Base-by-base conservation (phyloP, 805 yeast species). In the Ogataea kodamae region DNA sequence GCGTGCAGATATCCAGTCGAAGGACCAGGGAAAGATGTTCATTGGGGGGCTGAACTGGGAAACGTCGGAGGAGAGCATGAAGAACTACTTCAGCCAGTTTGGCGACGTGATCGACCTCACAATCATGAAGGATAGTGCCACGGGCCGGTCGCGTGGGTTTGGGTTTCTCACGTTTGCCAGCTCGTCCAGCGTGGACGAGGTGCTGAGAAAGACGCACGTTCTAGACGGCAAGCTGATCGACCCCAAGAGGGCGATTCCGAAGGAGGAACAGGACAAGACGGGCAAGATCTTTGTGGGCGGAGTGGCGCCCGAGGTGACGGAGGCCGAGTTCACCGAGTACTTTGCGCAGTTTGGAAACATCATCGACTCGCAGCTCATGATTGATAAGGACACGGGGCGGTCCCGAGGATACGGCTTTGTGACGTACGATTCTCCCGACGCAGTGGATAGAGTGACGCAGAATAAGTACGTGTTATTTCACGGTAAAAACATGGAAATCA, bases 31-130 rank as follows among this genome's bases (percentile, higher is more conserved):
- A 35, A 88, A 88, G 57, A 84, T 88, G 95, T 88, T 88, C 54
- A 76, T 87, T 59, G 98, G 98, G 44, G 98, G 98, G 31, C 76
- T 90, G 50, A 92, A 90, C 54, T 90, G 97, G 97, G 97, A 90
- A 55, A 90, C 98, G 10, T 80, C 89, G 9, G 97, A 90, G 54
- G 95, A 88, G 43, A 76, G 82, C 20, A 65, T 90, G 62, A 78
- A 72, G 47, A 80, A 77, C 35, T 90, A 90, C 58, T 90, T 90
- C 57, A 67, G 81, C 29, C 81, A 89, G 59, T 90, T 75, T 57
- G 98, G 98, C 49, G 90, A 82, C 45, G 89, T 90, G 35, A 57
- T 76, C 25, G 97, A 89, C 46, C 76, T 84, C 52, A 85, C 90
- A 23, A 90, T 90, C 42, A 90, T 92, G 97, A 81, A 92, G 51